Evolutionary conservation across 2,329 filamentous ascomycete species (phyloP).

Genomic region (Talaromyces islandicus): DNA sequence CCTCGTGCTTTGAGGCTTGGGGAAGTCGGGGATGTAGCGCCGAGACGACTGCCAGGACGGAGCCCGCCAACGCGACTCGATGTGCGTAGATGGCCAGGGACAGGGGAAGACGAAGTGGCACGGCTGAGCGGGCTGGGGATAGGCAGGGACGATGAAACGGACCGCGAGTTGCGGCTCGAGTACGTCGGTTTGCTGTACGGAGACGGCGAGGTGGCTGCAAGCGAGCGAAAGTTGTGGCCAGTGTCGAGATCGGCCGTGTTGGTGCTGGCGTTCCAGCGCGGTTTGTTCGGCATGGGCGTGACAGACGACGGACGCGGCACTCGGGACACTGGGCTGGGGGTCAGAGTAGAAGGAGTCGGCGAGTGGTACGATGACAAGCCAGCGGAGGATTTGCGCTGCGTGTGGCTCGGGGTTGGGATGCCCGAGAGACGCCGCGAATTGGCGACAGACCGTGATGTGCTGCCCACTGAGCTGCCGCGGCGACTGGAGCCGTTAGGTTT

Average conservation of each 20-base stretch:
- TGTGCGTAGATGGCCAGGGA: conserved; percentile 13
- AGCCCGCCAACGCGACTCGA: conserved; percentile 22
- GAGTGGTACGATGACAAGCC: conserved; percentile 22
- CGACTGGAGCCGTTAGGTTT: conserved; percentile 37
- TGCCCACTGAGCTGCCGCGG: conserved; percentile 41
- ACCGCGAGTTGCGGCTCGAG: conserved; percentile 24
- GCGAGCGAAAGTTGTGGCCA: conserved; percentile 63
- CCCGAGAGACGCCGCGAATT: conserved; percentile 42
- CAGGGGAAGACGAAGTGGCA: conserved; percentile 37
- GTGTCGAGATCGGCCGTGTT: conserved; percentile 59
- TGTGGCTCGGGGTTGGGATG: conserved; percentile 17
- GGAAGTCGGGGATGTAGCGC: conserved; percentile 25
- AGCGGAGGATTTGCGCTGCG: conserved; percentile 31
- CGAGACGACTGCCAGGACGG: conserved; percentile 24
- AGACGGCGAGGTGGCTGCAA: conserved; percentile 55
- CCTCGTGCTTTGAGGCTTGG: neutral
- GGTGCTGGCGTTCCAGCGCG: conserved; percentile 66
- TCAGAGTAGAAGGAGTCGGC: conserved; percentile 28
- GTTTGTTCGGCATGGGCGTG: conserved; percentile 48
- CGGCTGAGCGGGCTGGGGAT: conserved; percentile 37
- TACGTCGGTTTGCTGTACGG: conserved; percentile 39
- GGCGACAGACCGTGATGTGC: conserved; percentile 32
- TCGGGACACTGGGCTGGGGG: conserved; percentile 47
- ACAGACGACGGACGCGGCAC: conserved; percentile 37
- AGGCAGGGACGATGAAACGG: conserved; percentile 28